Percentiles rank a stretch among this genome's conserved stretches.
These are phyloP conservation scores for Hanseniaspora sp. DNA, from an alignment of 1,139 yeast genomes.

Conservation along the genomic window DNA sequence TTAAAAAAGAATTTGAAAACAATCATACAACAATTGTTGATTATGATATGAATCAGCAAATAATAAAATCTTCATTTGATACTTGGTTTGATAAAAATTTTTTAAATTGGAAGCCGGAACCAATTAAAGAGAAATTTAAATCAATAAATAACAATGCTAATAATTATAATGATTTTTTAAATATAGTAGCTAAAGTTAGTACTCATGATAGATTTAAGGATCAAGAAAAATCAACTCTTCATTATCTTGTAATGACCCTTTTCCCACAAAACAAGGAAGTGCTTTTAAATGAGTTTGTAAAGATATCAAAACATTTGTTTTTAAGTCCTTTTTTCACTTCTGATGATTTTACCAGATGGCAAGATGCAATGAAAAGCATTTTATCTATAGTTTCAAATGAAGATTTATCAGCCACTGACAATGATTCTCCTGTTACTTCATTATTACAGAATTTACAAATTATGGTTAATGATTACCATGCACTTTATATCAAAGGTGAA, in stretches of 20 bases:
- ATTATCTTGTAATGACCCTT: slow-evolving; percentile 74
- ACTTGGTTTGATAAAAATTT: neutral
- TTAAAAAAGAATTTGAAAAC: neutral
- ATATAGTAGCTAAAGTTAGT: slow-evolving; percentile 85
- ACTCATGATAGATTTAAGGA: slow-evolving; percentile 71
- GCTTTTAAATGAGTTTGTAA: slow-evolving; percentile 60
- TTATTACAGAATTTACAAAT: slow-evolving; percentile 12
- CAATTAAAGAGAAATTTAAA: neutral
- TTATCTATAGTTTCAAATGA: neutral
- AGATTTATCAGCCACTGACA: neutral
- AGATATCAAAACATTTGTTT: slow-evolving; percentile 52
- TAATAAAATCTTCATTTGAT: neutral
- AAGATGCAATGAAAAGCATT: slow-evolving; percentile 31
- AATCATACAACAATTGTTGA: neutral
- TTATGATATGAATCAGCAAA: neutral
- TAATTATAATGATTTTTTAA: slow-evolving; percentile 26
- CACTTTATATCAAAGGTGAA: slow-evolving; percentile 17
- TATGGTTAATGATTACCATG: slow-evolving; percentile 31
- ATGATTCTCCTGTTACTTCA: neutral
- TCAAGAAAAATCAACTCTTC: slow-evolving; percentile 59
- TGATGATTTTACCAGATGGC: slow-evolving; percentile 25
- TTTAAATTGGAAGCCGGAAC: slow-evolving; percentile 4
- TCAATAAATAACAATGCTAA: slow-evolving; percentile 20
- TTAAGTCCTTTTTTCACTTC: slow-evolving; percentile 40
- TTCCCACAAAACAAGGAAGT: slow-evolving; percentile 55